These are phyloP conservation scores for Brachypodium distachyon DNA, from an alignment of 202 grass and related monocot genomes.

Conservation along the genomic window DNA sequence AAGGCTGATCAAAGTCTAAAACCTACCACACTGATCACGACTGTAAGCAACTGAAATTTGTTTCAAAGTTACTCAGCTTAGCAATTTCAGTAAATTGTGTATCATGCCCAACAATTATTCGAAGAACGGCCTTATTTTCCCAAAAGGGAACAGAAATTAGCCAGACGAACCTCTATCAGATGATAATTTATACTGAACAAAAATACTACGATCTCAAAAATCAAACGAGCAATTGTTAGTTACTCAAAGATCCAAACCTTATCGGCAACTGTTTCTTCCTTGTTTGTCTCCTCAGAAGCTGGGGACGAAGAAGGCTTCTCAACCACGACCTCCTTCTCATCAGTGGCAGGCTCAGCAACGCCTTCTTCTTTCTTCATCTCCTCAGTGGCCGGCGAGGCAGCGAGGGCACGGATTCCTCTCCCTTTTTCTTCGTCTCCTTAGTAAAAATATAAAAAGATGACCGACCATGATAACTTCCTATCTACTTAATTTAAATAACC, in stretches of 20 bases:
- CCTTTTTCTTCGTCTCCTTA: neutral
- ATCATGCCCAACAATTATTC: slow-evolving; percentile 8
- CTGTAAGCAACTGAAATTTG: neutral
- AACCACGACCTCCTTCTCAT: neutral
- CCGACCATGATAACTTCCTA: no score
- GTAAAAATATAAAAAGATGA: no score
- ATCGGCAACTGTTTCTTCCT: neutral
- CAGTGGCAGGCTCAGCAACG: no score
- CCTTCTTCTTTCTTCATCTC: slow-evolving; percentile 1
- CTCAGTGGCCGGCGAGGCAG: neutral
- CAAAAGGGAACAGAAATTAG: slow-evolving; percentile 18
- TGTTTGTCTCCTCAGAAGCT: neutral
- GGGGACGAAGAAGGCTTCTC: neutral
- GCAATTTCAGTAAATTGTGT: neutral
- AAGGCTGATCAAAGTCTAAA: neutral
- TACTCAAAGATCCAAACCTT: slow-evolving; percentile 1
- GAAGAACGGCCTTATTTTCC: slow-evolving; percentile 17
- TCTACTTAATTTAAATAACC: no score
- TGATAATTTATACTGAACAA: neutral
- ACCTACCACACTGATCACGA: neutral
- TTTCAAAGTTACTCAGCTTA: neutral
- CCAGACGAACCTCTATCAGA: neutral
- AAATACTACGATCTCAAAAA: neutral
- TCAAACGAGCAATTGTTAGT: slow-evolving; percentile 10
- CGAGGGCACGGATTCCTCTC: neutral